Evolutionary conservation across 129 eudicot genomes (phyloP).

Genomic region (Helichrysum umbraculigerum): DNA sequence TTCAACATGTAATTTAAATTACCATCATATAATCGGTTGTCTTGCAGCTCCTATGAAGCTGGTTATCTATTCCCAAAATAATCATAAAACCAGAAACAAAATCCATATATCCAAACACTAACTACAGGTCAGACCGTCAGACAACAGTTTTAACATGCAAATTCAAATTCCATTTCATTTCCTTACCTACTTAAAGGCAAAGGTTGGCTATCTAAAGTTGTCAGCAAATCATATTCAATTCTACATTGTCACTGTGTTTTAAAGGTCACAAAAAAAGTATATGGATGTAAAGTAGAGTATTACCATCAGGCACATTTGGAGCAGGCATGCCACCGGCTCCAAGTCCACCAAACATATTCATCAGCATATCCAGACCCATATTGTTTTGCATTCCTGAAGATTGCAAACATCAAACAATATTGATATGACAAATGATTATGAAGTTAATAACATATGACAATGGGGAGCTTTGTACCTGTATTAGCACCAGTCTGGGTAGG

Average conservation of each 20-base stretch:
- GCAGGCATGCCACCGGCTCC: conserved; percentile 54
- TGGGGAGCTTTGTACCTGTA: conserved; percentile 41
- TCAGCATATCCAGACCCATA: conserved; percentile 63
- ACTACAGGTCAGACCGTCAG: neutral
- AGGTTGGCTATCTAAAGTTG: neutral
- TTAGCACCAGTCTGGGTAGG: conserved; percentile 52
- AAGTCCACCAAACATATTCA: conserved; percentile 75
- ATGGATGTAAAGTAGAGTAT: neutral
- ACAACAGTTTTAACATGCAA: too few species aligned
- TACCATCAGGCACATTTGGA: conserved; percentile 63
- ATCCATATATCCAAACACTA: neutral
- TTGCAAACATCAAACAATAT: conserved; percentile 11
- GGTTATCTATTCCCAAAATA: neutral
- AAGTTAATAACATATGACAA: neutral
- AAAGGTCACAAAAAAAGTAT: neutral
- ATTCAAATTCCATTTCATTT: too few species aligned
- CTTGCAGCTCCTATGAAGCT: too few species aligned
- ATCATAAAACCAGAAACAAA: neutral
- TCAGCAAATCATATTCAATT: neutral
- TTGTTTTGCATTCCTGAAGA: conserved; percentile 54
- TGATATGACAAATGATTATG: neutral
- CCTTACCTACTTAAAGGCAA: neutral
- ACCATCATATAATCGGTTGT: too few species aligned
- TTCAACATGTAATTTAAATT: too few species aligned
- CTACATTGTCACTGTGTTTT: neutral